These are phyloP conservation scores for Trypanosoma cruzi DNA, from an alignment of 208 protist species.

Conservation along the genomic window DNA sequence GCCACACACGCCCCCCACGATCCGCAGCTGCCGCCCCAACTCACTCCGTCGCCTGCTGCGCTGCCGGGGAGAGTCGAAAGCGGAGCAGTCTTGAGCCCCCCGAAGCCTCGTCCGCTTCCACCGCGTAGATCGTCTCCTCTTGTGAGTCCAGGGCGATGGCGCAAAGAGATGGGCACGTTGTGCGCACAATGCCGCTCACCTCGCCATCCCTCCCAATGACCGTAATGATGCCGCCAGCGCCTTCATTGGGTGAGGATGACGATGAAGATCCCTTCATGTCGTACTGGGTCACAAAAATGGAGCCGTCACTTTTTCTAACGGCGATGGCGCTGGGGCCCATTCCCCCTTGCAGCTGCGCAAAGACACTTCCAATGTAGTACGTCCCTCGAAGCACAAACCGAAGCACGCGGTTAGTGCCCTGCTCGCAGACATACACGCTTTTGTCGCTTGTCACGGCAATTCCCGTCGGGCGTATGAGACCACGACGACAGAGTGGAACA, in stretches of 20 bases:
- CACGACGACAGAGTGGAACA: constrained; percentile 51
- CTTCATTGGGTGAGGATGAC: background rate
- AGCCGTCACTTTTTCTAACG: constrained; percentile 39
- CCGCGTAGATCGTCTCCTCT: constrained; percentile 41
- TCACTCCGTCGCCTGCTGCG: background rate
- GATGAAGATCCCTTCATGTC: constrained; percentile 33
- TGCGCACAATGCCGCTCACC: constrained; percentile 39
- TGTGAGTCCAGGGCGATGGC: constrained; percentile 39
- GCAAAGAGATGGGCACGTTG: constrained; percentile 42
- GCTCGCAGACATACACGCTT: constrained; percentile 69
- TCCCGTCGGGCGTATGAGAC: constrained; percentile 49
- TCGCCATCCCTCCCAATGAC: constrained; percentile 46
- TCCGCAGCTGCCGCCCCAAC: background rate
- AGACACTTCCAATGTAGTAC: constrained; percentile 62
- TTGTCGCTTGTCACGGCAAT: constrained; percentile 52
- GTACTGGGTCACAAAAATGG: constrained; percentile 70
- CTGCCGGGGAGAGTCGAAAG: constrained; percentile 10
- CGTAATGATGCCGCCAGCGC: constrained; percentile 38
- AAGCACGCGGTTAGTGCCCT: constrained; percentile 59
- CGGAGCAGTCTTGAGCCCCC: constrained; percentile 46
- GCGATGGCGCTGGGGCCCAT: constrained; percentile 64
- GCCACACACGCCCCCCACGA: background rate
- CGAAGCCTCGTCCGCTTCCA: constrained; percentile 41
- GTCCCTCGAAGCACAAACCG: constrained; percentile 55
- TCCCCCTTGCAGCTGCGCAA: constrained; percentile 57